These are phyloP conservation scores for Colletotrichum sp. DNA, from an alignment of 2,329 filamentous ascomycete genomes.

Conservation along the genomic window DNA sequence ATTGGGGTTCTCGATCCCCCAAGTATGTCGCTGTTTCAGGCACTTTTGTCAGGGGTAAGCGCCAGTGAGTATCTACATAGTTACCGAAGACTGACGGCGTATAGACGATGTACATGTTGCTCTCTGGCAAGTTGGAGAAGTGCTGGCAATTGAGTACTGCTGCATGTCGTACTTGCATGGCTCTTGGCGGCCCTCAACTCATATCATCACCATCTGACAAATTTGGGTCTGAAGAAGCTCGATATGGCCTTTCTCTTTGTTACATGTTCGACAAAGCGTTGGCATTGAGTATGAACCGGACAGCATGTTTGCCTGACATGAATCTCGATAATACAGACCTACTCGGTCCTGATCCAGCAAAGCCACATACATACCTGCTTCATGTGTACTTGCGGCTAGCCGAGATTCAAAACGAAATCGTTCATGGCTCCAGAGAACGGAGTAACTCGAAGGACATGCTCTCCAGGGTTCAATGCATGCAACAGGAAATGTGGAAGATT, in stretches of 20 bases:
- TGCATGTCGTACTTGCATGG: neutral
- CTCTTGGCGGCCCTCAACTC: neutral
- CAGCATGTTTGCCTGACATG: neutral
- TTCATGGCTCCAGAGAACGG: neutral
- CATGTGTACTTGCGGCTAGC: neutral
- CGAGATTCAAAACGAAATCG: neutral
- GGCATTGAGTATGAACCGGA: neutral
- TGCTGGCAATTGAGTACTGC: neutral
- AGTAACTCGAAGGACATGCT: neutral
- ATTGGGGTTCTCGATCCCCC: neutral
- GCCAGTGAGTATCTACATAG: neutral
- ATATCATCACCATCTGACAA: neutral
- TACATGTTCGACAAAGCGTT: neutral
- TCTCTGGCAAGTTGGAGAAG: neutral
- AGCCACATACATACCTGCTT: neutral
- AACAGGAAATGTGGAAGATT: neutral
- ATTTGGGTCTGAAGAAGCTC: neutral
- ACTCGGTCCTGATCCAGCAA: neutral
- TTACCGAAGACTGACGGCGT: neutral
- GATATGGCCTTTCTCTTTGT: neutral
- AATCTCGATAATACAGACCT: neutral
- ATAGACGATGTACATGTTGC: neutral
- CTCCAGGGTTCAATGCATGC: neutral
- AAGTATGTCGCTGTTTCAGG: neutral
- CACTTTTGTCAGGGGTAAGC: neutral